Percentiles rank a stretch among this genome's conserved stretches.
phyloP scores from a whole-genome alignment of 2,329 filamentous ascomycete species.

The Thielaviopsis populi region DNA sequence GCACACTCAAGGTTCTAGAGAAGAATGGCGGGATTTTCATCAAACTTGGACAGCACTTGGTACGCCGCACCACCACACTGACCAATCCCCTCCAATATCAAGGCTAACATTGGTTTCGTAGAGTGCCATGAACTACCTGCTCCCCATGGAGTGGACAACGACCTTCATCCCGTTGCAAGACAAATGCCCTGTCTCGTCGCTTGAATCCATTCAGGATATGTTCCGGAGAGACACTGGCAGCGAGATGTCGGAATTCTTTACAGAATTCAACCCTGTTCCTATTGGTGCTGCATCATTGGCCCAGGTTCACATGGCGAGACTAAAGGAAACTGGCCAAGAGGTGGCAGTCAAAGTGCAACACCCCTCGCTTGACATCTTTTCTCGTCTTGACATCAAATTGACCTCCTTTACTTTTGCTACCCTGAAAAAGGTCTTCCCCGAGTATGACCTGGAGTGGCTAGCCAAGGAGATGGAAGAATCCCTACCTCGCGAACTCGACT shows the following conservation, averaged over 20 bases:
- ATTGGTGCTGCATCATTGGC: slow-evolving; percentile 89
- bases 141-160: slow-evolving; percentile 82
- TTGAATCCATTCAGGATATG: slow-evolving; percentile 75
- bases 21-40: slow-evolving; percentile 98
- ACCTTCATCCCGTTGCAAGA: slow-evolving; percentile 96
- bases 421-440: slow-evolving; percentile 84
- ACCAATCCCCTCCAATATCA: neutral
- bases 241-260: slow-evolving; percentile 68
- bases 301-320: slow-evolving; percentile 77
- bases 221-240: slow-evolving; percentile 69
- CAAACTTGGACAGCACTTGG: slow-evolving; percentile 87
- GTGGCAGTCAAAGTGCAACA: slow-evolving; percentile 98
- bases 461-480: slow-evolving; percentile 85
- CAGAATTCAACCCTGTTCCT: slow-evolving; percentile 62
- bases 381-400: slow-evolving; percentile 69
- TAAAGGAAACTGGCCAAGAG: slow-evolving; percentile 66
- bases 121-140: slow-evolving; percentile 89
- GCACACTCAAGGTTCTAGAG: slow-evolving; percentile 76
- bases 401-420: slow-evolving; percentile 82
- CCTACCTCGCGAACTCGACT: slow-evolving; percentile 82
- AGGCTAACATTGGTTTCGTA: slow-evolving; percentile 21
- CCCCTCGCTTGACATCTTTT: slow-evolving; percentile 77
- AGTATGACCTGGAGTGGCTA: slow-evolving; percentile 95
- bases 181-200: slow-evolving; percentile 82
- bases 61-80: slow-evolving; percentile 24